Percentiles rank a stretch among this genome's conserved stretches.
Conservation (phyloP, 1,139 yeast genomes). For the Pichia norvegensis region DNA sequence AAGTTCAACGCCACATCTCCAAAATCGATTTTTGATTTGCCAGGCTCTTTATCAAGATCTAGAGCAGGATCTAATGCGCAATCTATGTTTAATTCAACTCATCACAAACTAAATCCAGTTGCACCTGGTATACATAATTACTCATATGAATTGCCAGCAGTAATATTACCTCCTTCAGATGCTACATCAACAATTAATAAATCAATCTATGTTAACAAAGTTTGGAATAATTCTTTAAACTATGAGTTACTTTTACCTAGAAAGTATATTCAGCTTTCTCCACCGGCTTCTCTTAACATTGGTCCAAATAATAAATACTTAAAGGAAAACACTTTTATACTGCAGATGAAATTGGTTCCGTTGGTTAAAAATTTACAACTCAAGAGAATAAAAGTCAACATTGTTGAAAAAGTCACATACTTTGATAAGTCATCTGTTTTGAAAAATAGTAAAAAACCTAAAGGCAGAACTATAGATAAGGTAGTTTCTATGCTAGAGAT, state of each 20-base stretch:
- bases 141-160: slow-evolving; percentile 42
- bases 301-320: slow-evolving; percentile 32
- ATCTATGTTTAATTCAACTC: background rate
- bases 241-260: slow-evolving; percentile 73
- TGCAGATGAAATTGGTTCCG: slow-evolving; percentile 67
- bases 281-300: slow-evolving; percentile 21
- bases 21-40: background rate
- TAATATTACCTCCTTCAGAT: slow-evolving; percentile 75
- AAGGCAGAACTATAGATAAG: slow-evolving; percentile 43
- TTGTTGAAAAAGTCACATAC: slow-evolving; percentile 66
- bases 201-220: slow-evolving; percentile 73
- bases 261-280: slow-evolving; percentile 66
- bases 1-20: slow-evolving; percentile 5
- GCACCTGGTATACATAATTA: slow-evolving; percentile 19
- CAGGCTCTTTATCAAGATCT: background rate
- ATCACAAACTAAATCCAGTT: background rate
- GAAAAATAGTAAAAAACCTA: slow-evolving; percentile 35
- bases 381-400: slow-evolving; percentile 64
- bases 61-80: slow-evolving; percentile 4
- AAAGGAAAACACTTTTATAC: slow-evolving; percentile 30
- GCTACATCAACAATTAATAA: slow-evolving; percentile 68
- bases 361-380: slow-evolving; percentile 58
- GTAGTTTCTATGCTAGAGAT: slow-evolving; percentile 54
- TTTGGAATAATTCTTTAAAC: slow-evolving; percentile 74
- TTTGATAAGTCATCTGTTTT: slow-evolving; percentile 39